Evolutionary conservation across 2,329 filamentous ascomycete genomes (phyloP), one percentile per base, ranked within the genome.

Genomic region (Coniochaeta ligniaria): DNA sequence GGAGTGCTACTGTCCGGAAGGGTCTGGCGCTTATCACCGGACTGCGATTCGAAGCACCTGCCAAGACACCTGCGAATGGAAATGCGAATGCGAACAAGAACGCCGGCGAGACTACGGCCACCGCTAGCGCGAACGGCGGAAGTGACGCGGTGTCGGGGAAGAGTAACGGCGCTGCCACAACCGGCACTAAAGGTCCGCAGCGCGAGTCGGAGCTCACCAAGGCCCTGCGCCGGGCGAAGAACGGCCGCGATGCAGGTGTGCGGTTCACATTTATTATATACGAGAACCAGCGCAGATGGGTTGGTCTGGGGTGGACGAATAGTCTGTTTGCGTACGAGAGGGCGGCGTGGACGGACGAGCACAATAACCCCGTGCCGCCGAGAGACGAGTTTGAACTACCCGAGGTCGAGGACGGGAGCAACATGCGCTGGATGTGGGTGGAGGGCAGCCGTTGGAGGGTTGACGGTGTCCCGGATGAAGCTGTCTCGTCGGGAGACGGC

Each of bases 201-300:
- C 72, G 71, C 33, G 75, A 80, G 61, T 80, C 78, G 0, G 78
- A 81, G 66, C 75, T 80, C 6, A 78, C 78, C 45, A 80, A 76
- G 65, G 79, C 75, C 11, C 72, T 78, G 36, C 72, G 71, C 28
- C 68, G 72, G 38, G 68, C 71, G 31, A 71, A 79, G 41, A 74
- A 76, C 24, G 73, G 74, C n/a, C 81, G 80, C 62, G 88, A 89
- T 5, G 85, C 92, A 0, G 92, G 93, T 1, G 91, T 99, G 16
- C 90, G 92, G 52, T 99, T 99, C 70, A 99, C 95, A 0, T 99
- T 99, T 64, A 93, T 95, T 56, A 82, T 99, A 2, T 98, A 93
- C 69, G 95, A 99, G 73, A 99, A 99, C 68, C 95, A 99, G 74
- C 85, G 95, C 47, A 85, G 95, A 59, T 99, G 95, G 95, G 78